phyloP scores from a whole-genome alignment of 2,329 filamentous ascomycete species.

The Cryphonectria carpinicola region DNA sequence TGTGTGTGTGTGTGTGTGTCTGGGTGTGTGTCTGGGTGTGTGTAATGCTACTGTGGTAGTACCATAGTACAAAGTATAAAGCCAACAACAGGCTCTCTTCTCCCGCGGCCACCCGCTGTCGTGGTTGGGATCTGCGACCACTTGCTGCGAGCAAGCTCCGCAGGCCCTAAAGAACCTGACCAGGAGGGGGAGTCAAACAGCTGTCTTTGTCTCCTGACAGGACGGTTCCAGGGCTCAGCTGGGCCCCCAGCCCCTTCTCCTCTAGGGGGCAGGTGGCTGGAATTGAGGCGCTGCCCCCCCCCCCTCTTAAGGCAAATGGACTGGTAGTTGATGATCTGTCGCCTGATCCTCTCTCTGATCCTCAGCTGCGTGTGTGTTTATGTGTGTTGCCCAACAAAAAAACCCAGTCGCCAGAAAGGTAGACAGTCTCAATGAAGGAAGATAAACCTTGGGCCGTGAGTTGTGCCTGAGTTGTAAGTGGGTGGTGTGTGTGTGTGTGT shows the following conservation, averaged over 20 bases:
- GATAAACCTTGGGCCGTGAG: background rate
- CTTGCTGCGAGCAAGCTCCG: background rate
- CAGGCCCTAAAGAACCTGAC: background rate
- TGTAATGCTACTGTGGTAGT: background rate
- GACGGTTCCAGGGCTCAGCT: background rate
- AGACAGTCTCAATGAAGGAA: background rate
- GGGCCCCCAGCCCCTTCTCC: background rate
- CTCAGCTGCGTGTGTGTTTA: background rate
- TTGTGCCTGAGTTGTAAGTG: too few relatives aligned
- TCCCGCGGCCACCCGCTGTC: background rate
- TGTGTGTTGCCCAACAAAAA: background rate
- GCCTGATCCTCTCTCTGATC: slow-evolving; percentile 3
- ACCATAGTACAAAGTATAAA: background rate
- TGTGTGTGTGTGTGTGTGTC: background rate
- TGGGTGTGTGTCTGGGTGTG: background rate
- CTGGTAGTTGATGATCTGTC: slow-evolving; percentile 7
- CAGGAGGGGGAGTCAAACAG: background rate
- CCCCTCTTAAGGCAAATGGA: background rate
- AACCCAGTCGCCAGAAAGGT: background rate
- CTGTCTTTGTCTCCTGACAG: background rate
- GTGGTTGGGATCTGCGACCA: background rate
- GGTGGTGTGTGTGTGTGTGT: background rate
- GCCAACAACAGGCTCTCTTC: background rate
- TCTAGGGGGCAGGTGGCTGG: background rate
- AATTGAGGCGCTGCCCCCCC: background rate